Evolutionary conservation across 169 alveolate species (phyloP), one percentile per base, ranked within the genome.

Genomic region (Eimeria acervulina): DNA sequence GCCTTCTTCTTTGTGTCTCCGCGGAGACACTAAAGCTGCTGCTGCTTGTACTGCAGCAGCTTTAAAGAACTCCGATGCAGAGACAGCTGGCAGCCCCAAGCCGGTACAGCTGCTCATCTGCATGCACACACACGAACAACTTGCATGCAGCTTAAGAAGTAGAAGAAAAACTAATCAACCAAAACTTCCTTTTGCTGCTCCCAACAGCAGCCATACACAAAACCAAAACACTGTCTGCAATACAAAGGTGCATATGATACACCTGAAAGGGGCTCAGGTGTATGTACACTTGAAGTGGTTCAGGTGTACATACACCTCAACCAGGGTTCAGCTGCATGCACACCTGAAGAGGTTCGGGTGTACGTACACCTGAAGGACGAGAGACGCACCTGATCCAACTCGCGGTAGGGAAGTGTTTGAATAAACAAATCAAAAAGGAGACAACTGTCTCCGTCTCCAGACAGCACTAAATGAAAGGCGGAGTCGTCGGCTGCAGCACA

Each of bases 381-480:
- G 17, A 76, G 33, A 76, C 87, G 59, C 87, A 85, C 93, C 93
- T 85, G 80, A 19, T 85, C 66, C 4, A 61, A n/a, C 52, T 85
- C 93, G 31, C 61, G 15, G 81, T 21, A 52, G 33, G 93, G 93
- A 44, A 96, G 70, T 33, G 94, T 21, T 44, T 96, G 97, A 5
- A 87, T n/a, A 52, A 93, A 59, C n/a, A 96, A 63, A 38, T 96
- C 96, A 59, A 96, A 96, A 10, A 96, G 95, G 13, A 93, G 85
- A 51, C 97, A 96, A 17, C 96, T 51, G 19, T 81, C 72, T 28
- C 90, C 90, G 70, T 81, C 90, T 47, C 90, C 90, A 7, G 70
- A 44, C 28, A 81, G 72, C 72, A 81, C 90, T 44, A 81, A 33
- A 44, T 81, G 90, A 28, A 47, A 81, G n/a, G 52, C 90, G 4